Evolutionary conservation across 805 yeast genomes (phyloP), one percentile per base, ranked within the genome.

Genomic region (Metschnikowia gruessii): DNA sequence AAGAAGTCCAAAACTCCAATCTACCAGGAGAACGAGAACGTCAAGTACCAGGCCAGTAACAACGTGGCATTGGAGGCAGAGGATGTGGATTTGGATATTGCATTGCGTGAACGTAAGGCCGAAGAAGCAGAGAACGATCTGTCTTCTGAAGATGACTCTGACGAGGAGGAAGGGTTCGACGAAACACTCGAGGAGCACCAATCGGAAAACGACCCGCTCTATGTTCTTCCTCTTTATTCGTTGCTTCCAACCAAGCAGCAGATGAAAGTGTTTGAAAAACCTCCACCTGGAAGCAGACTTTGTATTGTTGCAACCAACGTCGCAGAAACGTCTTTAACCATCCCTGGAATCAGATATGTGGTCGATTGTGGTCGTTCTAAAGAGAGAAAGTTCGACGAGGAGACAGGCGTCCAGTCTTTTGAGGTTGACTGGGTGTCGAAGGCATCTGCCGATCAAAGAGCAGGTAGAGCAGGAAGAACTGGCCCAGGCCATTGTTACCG

Each of bases 401-500:
- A 81, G 26, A 87, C 89, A 11, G 95, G 96, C 3, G 95, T 94
- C 29, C 98, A 92, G 66, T 86, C 95, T 49, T 95, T 86, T 66
- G 94, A 87, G 59, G 76, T 94, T 41, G 85, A 81, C 45, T 94
- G 97, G 97, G 75, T 91, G 3, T 85, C 96, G 39, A 90, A 94
- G 58, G 99, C 99, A 1, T 85, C 96, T 49, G 92, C 98, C 0
- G 94, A 82, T 55, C 99, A 94, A 72, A 79, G 99, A 70, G 70
- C 95, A 16, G 98, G 98, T 61, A 83, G 98, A 74, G 98, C 98
- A 42, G 98, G 97, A 62, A 84, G 98, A 76, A 91, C 97, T 0
- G 99, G 98, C 0, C 97, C 99, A 0, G 99, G 99, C 48, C 98
- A 94, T 60, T 88, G 97, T 63, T 94, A 94, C 63, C 73, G 99